Base-by-base conservation (phyloP, 371 early-diverging fungal genomes). In the Mucor circinelloides region DNA sequence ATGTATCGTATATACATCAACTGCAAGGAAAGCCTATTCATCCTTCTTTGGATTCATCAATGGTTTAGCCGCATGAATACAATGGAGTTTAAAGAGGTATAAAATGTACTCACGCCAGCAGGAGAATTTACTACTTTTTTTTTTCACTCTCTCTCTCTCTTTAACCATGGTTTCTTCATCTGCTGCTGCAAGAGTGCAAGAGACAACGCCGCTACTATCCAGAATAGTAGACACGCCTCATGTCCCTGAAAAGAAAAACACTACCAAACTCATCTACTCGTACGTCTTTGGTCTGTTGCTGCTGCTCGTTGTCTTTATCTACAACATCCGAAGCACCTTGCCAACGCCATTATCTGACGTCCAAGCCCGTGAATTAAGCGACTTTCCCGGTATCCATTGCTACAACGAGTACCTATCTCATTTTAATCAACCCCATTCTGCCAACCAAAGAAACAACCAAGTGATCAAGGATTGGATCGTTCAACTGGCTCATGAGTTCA, bases 371-470 rank as follows among this genome's bases (percentile, higher is more conserved):
- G 61, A 70, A 28, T 62, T 74, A 15, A 19, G 55, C 60, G 80
- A 64, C 13, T 86, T 86, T 60, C 66, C 87, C 21, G 85, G 85
- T 5, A 68, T 84, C 28, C 83, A 83, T 65, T 85, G 85, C 6
- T 87, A 81, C 65, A 75, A 86, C 30, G 73, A 68, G 23, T 86
- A 89, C 48, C 65, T 89, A 30, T 75, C 75, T 48, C 71, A 76
- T 25, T 84, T 86, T 42, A 83, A 76, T 54, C 69, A 63, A n/a
- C 89, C 89, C 5, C 87, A 87, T 50, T 79, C 87, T 7, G 79
- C 82, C 21, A 89, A 86, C 48, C 80, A 82, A 19, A 81, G 73
- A n/a, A 85, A 74, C 8, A 81, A 78, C 36, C 72, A 66, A 9
- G 56, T 54, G 9, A 58, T 77, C 27, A 73, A 76, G 30, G 64